A percentile compares a stretch with the other conserved stretches of the same genome.
Conservation (phyloP, 768 basidiomycete species). For the Saitozyma podzolica region DNA sequence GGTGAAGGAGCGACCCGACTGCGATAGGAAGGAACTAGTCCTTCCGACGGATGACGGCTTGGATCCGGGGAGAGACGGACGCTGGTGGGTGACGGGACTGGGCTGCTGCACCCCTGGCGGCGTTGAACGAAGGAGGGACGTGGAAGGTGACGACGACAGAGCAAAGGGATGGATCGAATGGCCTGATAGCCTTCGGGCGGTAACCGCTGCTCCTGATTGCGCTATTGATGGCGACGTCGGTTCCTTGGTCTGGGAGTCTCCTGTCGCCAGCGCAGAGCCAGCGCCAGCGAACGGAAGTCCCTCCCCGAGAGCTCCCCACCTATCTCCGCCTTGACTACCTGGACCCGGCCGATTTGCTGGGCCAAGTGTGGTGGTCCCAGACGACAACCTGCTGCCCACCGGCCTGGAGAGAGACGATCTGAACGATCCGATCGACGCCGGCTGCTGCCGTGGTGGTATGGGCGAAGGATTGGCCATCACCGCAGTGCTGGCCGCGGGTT, state of each 20-base stretch:
- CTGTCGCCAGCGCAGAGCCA: neutral
- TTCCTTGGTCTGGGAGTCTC: slow-evolving; percentile 1
- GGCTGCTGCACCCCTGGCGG: slow-evolving; percentile 11
- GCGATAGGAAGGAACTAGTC: slow-evolving; percentile 49
- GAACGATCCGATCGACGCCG: slow-evolving; percentile 31
- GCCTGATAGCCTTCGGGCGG: slow-evolving; percentile 41
- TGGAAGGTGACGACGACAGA: slow-evolving; percentile 35
- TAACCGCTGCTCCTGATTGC: slow-evolving; percentile 26
- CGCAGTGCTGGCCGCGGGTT: neutral
- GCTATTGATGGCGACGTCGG: slow-evolving; percentile 15
- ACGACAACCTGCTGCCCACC: neutral
- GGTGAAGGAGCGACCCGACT: slow-evolving; percentile 51
- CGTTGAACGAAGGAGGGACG: slow-evolving; percentile 31
- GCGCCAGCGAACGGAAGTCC: slow-evolving; percentile 45
- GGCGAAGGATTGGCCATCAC: slow-evolving; percentile 24
- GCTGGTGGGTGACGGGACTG: slow-evolving; percentile 3
- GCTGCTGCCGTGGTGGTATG: slow-evolving; percentile 36
- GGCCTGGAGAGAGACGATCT: slow-evolving; percentile 1
- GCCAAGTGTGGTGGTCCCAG: too few relatives aligned
- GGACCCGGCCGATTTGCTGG: neutral
- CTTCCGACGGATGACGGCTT: slow-evolving; percentile 40
- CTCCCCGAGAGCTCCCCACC: slow-evolving; percentile 38
- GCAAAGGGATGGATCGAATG: slow-evolving; percentile 44
- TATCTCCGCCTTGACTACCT: slow-evolving; percentile 13
- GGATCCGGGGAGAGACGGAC: slow-evolving; percentile 15